Evolutionary conservation across 495 filamentous ascomycete species (phyloP), one percentile per base, ranked within the genome.

Genomic region (Penicillium cosmopolitanum): DNA sequence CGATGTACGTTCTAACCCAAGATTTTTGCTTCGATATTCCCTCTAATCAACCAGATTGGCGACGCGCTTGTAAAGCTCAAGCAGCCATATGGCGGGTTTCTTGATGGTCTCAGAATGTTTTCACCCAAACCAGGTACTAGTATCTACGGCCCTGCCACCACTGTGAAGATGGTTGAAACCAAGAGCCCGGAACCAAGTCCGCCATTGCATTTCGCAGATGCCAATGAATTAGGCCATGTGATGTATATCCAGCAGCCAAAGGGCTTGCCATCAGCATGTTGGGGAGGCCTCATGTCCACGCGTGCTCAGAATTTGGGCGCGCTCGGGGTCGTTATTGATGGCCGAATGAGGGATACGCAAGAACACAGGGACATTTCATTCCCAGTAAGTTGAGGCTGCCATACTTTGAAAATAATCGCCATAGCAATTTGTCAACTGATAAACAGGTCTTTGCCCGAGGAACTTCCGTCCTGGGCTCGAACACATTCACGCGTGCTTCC

Each of bases 41-140:
- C 9, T 4, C 23, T 12, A 12, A 15, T 15, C 43, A 51, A 55
- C 53, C 54, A 71, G 68, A 68, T 71, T 50, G 66, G 66, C 48
- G 66, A 71, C 52, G 68, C 68, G 13, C 58, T 71, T 5, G 66
- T 68, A 42, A 71, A 71, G 47, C 63, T 71, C 38, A 66, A 68
- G 40, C 56, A 71, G 11, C 68, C 68, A 1, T 57, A 59, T 21
- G 68, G 68, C 9, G 66, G 66, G 5, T 71, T 66, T 50, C 63
- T 68, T 10, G 60, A 66, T 46, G 68, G 65, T 15, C 51, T 71
- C 12, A 52, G 54, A 19, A 59, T 63, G 60, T 60, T 46, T 35
- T 66, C 60, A 1, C 64, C 60, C 0, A 57, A 57, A 5, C 33
- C 23, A 0, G 64, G 64, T 8, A 61, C 62, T 4, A 58, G 60